Percentiles rank a stretch among this genome's conserved stretches.
Conservation (phyloP, 805 yeast species). For the Yamadazyma sp. region DNA sequence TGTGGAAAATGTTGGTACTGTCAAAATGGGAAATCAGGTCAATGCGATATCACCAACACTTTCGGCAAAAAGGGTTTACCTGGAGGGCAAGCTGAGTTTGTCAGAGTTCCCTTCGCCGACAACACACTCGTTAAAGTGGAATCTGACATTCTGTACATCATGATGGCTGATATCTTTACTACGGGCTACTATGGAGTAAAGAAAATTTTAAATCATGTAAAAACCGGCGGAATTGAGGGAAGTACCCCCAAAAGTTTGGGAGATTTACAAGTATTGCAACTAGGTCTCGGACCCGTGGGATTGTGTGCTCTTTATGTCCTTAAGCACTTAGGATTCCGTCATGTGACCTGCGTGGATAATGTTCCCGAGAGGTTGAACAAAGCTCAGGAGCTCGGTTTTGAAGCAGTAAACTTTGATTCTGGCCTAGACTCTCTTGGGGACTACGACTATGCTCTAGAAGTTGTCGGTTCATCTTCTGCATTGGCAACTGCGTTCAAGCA, state of each 20-base stretch:
- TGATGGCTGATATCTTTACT: conserved; percentile 66
- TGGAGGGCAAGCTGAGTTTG: conserved; percentile 66
- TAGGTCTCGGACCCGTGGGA: conserved; percentile 65
- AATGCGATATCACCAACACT: conserved; percentile 53
- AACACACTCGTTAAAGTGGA: conserved; percentile 47
- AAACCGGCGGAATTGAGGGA: conserved; percentile 20
- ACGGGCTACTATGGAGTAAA: conserved; percentile 62
- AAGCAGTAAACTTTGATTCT: conserved; percentile 42
- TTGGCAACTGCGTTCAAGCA: conserved; percentile 50
- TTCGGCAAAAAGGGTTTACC: conserved; percentile 58
- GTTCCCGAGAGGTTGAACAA: conserved; percentile 47
- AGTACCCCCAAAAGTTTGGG: conserved; percentile 21
- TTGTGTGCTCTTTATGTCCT: conserved; percentile 50
- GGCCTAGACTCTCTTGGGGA: conserved; percentile 29
- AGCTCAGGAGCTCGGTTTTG: conserved; percentile 47
- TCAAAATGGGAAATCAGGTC: conserved; percentile 51
- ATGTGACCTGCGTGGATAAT: conserved; percentile 49
- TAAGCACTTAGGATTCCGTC: conserved; percentile 43
- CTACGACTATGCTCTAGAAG: conserved; percentile 61
- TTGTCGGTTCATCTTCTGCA: conserved; percentile 57
- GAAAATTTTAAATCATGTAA: conserved; percentile 44
- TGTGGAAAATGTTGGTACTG: conserved; percentile 65
- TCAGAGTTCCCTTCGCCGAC: conserved; percentile 57
- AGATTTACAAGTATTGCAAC: conserved; percentile 45
- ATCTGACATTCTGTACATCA: conserved; percentile 44